These are phyloP conservation scores for Gentiana dahurica DNA, from an alignment of 257 asterid species.

Conservation along the genomic window DNA sequence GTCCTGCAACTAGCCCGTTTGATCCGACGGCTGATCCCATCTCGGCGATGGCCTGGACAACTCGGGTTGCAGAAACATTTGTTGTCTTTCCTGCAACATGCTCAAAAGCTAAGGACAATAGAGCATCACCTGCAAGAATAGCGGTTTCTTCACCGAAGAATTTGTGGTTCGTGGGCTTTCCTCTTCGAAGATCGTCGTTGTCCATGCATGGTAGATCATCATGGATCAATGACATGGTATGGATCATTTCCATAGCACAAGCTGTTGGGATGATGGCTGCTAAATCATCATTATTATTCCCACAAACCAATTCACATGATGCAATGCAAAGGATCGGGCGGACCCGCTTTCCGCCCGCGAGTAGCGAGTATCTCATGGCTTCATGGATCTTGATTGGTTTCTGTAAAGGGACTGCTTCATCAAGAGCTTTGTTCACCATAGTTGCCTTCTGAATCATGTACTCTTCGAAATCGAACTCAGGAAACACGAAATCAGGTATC, in stretches of 20 bases:
- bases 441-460: constrained; percentile 37
- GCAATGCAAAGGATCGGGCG: constrained; percentile 61
- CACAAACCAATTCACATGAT: constrained; percentile 52
- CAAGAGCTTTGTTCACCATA: constrained; percentile 39
- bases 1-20: constrained; percentile 63
- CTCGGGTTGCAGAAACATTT: constrained; percentile 19
- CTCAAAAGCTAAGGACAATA: constrained; percentile 49
- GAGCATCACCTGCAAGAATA: constrained; percentile 61
- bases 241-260: constrained; percentile 63
- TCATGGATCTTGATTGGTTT: constrained; percentile 43
- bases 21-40: constrained; percentile 46
- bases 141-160: constrained; percentile 55
- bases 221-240: constrained; percentile 64
- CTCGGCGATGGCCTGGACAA: constrained; percentile 41
- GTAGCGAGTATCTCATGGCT: constrained; percentile 67
- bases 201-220: constrained; percentile 83
- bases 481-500: constrained; percentile 8
- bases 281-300: constrained; percentile 16
- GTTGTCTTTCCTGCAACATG: constrained; percentile 35
- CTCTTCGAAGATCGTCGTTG: constrained; percentile 50
- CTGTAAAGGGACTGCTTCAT: constrained; percentile 47
- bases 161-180: constrained; percentile 58
- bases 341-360: constrained; percentile 58
- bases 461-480: constrained; percentile 33
- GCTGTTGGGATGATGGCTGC: constrained; percentile 40